Base-by-base conservation (phyloP, 139 green algal genomes). In the Coelastrella sp. region DNA sequence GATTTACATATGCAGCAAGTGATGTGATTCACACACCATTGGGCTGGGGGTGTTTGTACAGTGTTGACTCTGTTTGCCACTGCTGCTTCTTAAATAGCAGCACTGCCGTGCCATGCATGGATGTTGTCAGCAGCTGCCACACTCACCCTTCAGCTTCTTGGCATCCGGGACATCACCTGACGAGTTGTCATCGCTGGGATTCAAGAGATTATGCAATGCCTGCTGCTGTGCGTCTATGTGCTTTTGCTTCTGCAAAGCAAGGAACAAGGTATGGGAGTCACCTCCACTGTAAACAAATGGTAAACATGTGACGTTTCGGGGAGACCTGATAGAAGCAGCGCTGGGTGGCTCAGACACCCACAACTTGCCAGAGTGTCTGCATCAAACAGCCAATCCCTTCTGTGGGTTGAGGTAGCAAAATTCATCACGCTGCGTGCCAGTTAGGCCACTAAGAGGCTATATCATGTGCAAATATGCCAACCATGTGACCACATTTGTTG, bases 371-470 rank as follows among this genome's bases (percentile, higher is more conserved):
- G 78, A 13, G 69, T 66, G 0, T 77, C 67, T 1, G 34, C n/a
- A 43, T 68, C 68, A 62, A 89, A 85, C 5, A 89, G 34, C 85
- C 85, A 89, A 41, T 80, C 64, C n/a, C 41, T 38, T 30, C 66
- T 85, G 78, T 89, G 85, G 68, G 78, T 83, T 5, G 51, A 83
- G 0, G 78, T 83, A 19, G 38, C 34, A 34, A 88, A 88, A 51
- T 88, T 85, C 84, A 88, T 88, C 17, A n/a, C 15, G 45, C 45
- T 57, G 45, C 45, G 11, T 23, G 45, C 45, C 11, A 13, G n/a
- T n/a, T n/a, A n/a, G n/a, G n/a, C n/a, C n/a, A n/a, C n/a, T n/a
- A n/a, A n/a, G n/a, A n/a, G n/a, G n/a, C n/a, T n/a, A n/a, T n/a
- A n/a, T n/a, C n/a, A n/a, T n/a, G n/a, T n/a, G n/a, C n/a, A n/a